Base-by-base conservation (phyloP, 2,329 filamentous ascomycete genomes). In the Aureobasidium melanogenum region DNA sequence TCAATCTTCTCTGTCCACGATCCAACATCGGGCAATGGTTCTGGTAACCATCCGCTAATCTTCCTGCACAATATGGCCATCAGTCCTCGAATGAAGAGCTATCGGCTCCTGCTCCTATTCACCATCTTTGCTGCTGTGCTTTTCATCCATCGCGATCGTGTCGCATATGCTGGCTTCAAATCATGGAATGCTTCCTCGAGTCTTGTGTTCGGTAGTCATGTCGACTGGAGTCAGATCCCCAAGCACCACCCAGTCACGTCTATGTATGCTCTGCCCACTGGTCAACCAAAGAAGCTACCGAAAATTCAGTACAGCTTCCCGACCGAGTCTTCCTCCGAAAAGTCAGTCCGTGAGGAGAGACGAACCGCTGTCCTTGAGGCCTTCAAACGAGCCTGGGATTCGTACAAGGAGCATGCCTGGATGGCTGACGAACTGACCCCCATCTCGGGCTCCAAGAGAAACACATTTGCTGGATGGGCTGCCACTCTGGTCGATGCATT, bases 381-480 rank as follows among this genome's bases (percentile, higher is more conserved):
- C 2, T 80, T 80, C 61, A 56, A 73, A 58, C 73, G 74, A 50
- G 75, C 73, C 61, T 80, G 77, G 77, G 71, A 68, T 5, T 71
- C 73, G 12, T 80, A 80, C 67, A 71, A 72, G 34, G 59, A 70
- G 43, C 70, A 75, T 64, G 77, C 77, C 4, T 80, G 78, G 78
- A 73, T 77, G 73, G 72, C 76, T 61, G 78, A 80, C 60, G 78
- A 80, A 67, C 66, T 80, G 36, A 71, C 75, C n/a, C 59, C 59
- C n/a, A 61, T 61, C 17, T 82, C 84, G 22, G 85, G 85, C 56
- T 77, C 75, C 22, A 84, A 79, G 64, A 84, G 84, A 22, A 89
- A 97, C 70, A 88, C 90, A 0, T 97, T 97, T 71, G 93, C 90
- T 69, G 89, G 88, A 52, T 96, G 91, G 91, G 88, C 88, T 17